Evolutionary conservation across 2,329 filamentous ascomycete genomes (phyloP), one percentile per base, ranked within the genome.

Genomic region (Exophiala alcalophila): DNA sequence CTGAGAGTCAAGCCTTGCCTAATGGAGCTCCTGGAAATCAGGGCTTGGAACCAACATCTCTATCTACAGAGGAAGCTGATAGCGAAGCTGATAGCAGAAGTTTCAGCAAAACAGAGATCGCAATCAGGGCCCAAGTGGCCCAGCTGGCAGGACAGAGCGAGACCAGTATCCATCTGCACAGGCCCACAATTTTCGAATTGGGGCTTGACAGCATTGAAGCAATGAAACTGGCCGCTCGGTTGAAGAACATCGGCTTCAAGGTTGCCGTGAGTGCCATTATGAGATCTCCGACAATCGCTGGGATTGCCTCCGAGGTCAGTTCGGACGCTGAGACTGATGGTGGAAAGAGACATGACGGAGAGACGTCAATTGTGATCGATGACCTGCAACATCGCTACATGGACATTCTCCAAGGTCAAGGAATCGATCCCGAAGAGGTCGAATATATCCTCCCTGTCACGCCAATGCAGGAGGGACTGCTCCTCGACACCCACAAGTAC

Each of bases 151-250:
- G 72, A 0, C 58, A 81, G 0, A 59, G 74, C 0, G 59, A 64
- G 3, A 60, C 70, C 2, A 64, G 72, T 0, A 67, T 95, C 25
- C 61, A 66, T 2, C 74, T 77, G 37, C 64, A 70, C 5, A 79
- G 78, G 0, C 83, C 83, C 0, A 49, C 52, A 10, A 78, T 96
- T 8, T 81, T 94, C 26, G 81, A 91, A 54, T 73, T 96, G 21
- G 90, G 90, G 0, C 73, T 96, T 5, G 91, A 96, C 67, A 95
- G 90, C 57, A 94, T 96, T 44, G 90, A 96, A 62, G 78, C 84
- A 2, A 91, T 96, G 61, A 94, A 88, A 56, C 68, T 96, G 0
- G 84, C 86, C 0, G 81, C 87, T 0, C 76, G 80, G 39, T 70
- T 95, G 2, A 84, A 77, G 50, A 76, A 73, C 30, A 64, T 65